Base-by-base conservation (phyloP, 305 asterid genomes). In the Vinca major region DNA sequence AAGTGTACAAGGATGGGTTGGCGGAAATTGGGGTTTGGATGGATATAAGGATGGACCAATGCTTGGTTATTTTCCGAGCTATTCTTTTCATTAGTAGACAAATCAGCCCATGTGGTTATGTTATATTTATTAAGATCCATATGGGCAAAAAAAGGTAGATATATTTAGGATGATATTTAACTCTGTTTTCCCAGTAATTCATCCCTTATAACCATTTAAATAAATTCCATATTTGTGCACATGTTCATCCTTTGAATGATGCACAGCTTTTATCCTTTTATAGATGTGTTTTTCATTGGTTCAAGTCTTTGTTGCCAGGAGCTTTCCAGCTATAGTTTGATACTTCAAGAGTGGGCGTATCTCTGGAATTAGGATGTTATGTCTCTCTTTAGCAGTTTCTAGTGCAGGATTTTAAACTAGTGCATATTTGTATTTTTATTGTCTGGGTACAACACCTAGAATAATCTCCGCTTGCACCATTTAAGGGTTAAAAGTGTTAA, bases 81-180 rank as follows among this genome's bases (percentile, higher is more conserved):
- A 79, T 80, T 82, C 82, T 83, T 85, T 82, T 77, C 33, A 1
- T 73, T 67, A 63, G 63, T 58, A 67, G 62, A 67, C 80, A 65
- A 52, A 65, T 66, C 50, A 41, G 72, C 80, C 89, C 88, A 75
- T 79, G 80, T 88, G 93, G 98, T 88, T 86, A 67, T 82, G 86
- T 84, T 88, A 84, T 85, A 85, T 88, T 86, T 80, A 76, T 80
- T 82, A 83, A 75, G 82, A 82, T 82, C 91, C 93, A 71, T 17
- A 67, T 86, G 95, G 94, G 91, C 73, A 72, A 73, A 77, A 77
- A 75, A 73, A 80, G 76, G 73, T 75, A 58, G 74, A 56, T 74
- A 77, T 58, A 57, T 65, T 73, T 56, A 63, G 77, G 88, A 80
- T 73, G 66, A 69, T 75, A 71, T 47, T 14, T 49, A 74, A 73